Percentiles rank a stretch among this genome's conserved stretches.
Evolutionary conservation across 768 basidiomycete species (phyloP).

Genomic region (Grammothele lineata): DNA sequence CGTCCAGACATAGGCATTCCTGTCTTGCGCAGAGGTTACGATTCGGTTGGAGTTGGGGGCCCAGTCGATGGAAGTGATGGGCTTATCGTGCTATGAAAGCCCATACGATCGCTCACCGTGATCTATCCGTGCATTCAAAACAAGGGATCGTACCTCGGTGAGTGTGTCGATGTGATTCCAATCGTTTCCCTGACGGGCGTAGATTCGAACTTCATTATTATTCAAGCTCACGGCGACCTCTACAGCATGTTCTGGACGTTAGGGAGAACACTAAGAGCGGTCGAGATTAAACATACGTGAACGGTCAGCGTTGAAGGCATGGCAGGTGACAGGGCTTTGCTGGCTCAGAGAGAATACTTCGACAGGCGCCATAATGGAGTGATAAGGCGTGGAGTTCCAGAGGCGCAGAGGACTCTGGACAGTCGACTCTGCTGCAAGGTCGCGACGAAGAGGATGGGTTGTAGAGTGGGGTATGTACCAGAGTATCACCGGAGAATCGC

Average conservation of each 20-base stretch:
- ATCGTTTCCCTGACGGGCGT: conserved; percentile 56
- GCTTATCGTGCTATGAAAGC: conserved; percentile 92
- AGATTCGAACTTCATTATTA: conserved; percentile 84
- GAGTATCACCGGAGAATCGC: too few species aligned
- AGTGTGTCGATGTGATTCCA: conserved; percentile 76
- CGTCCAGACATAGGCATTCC: conserved; percentile 99
- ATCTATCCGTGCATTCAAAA: too few species aligned
- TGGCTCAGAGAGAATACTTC: conserved; percentile 78
- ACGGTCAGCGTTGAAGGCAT: conserved; percentile 88
- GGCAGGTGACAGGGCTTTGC: conserved; percentile 80
- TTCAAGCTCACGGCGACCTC: conserved; percentile 92
- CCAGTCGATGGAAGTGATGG: conserved; percentile 98
- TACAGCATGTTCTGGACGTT: conserved; percentile 34
- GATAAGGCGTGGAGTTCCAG: neutral
- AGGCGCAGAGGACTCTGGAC: conserved; percentile 63
- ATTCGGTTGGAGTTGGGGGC: conserved; percentile 95
- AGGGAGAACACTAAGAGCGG: too few species aligned
- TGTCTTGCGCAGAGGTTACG: conserved; percentile 97
- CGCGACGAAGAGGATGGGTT: too few species aligned
- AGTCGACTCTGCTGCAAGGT: conserved; percentile 91
- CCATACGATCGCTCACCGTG: too few species aligned
- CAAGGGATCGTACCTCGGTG: conserved; percentile 57
- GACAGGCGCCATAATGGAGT: conserved; percentile 54
- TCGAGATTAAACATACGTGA: too few species aligned
- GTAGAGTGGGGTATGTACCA: too few species aligned